Percentiles rank a stretch among this genome's conserved stretches.
phyloP scores from a whole-genome alignment of 2,329 filamentous ascomycete species.

The Thermothelomyces thermophilus region DNA sequence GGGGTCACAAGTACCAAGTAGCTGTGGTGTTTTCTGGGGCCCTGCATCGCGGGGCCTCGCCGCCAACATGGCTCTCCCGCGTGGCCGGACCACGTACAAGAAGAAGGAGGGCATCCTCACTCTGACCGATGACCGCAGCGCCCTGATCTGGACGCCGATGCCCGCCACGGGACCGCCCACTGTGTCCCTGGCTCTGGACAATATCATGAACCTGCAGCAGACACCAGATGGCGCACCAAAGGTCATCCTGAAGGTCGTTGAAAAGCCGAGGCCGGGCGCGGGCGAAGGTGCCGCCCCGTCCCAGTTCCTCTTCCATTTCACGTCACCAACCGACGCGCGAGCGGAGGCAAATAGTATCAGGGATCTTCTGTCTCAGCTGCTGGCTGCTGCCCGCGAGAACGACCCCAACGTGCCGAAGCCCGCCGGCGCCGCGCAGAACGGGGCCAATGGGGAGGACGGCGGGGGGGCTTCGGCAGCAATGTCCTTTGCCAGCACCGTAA shows the following conservation, averaged over 20 bases:
- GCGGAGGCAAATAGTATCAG: constrained; percentile 81
- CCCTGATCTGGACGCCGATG: constrained; percentile 74
- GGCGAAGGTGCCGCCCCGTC: constrained; percentile 42
- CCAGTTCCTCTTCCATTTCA: constrained; percentile 84
- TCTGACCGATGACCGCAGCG: constrained; percentile 64
- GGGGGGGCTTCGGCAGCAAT: constrained; percentile 56
- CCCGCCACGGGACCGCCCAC: constrained; percentile 55
- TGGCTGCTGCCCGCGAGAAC: constrained; percentile 59
- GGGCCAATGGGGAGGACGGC: constrained; percentile 26
- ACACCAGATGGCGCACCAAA: constrained; percentile 83
- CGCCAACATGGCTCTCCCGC: constrained; percentile 37
- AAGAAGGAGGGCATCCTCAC: constrained; percentile 88
- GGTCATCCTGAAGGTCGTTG: constrained; percentile 90
- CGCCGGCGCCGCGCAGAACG: constrained; percentile 29
- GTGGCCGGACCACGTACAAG: constrained; percentile 74
- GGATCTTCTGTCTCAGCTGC: constrained; percentile 69
- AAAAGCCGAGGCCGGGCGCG: constrained; percentile 50
- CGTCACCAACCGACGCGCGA: constrained; percentile 66
- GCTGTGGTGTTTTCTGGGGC: neutral
- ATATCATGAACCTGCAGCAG: constrained; percentile 90
- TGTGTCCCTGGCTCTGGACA: constrained; percentile 63
- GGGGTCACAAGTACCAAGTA: no score
- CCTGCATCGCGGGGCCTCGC: constrained; percentile 5
- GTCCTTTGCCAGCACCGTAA: constrained; percentile 68
- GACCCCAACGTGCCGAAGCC: constrained; percentile 48